Evolutionary conservation across 441 rosid species (phyloP).

Genomic region (Euphorbia celastroides): DNA sequence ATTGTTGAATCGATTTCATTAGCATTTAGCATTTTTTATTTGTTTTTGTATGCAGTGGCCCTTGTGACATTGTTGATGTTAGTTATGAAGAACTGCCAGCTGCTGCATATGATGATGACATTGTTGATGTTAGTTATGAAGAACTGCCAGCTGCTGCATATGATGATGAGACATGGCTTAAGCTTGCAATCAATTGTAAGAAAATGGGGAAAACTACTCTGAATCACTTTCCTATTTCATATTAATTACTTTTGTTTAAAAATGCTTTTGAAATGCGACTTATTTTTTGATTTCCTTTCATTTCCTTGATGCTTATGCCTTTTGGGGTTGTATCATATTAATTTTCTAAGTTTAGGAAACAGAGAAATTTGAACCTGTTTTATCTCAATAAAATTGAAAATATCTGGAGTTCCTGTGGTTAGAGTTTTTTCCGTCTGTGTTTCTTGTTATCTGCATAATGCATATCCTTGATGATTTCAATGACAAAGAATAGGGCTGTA

Average conservation of each 20-base stretch:
- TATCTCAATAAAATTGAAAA: not conserved
- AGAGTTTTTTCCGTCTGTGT: not conserved
- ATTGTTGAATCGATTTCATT: not conserved
- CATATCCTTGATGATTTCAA: not conserved
- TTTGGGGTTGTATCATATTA: not conserved
- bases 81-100: slow-evolving; percentile 84
- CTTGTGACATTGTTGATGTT: slow-evolving; percentile 66
- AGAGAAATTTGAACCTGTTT: not conserved
- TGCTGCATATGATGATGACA: slow-evolving; percentile 79
- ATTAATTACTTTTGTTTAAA: not conserved
- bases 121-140: slow-evolving; percentile 80
- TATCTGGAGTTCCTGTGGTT: not conserved
- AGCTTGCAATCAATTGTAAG: slow-evolving; percentile 87
- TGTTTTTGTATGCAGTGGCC: slow-evolving; percentile 34
- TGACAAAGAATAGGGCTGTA: not conserved
- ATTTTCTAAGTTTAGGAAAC: not conserved
- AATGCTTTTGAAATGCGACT: not conserved
- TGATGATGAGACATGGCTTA: slow-evolving; percentile 69
- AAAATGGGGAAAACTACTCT: slow-evolving; percentile 3
- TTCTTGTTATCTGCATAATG: not conserved
- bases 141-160: slow-evolving; percentile 80
- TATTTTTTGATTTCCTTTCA: not conserved
- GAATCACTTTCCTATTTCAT: not conserved
- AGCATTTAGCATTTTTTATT: not conserved
- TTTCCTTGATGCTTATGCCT: slow-evolving; percentile 6